Base-by-base conservation (phyloP, 306 rosid species). In the Comarum palustre region DNA sequence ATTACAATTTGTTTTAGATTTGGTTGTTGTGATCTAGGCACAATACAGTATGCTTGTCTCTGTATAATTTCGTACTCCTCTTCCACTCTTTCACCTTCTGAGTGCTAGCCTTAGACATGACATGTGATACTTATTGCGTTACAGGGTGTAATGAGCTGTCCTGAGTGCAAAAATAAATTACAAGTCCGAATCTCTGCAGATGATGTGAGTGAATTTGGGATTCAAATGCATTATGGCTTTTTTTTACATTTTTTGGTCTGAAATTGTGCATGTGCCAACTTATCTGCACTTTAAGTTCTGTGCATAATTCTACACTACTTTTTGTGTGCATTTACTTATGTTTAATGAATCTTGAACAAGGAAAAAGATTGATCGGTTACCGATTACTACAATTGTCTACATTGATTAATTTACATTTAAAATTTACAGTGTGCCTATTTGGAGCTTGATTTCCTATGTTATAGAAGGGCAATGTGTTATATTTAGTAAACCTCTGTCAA, bases 111-210 rank as follows among this genome's bases (percentile, higher is more conserved):
- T 32, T 72, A 59, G 42, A 64, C 25, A 72, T 72, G 81, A 72
- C 52, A 62, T 75, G 72, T 78, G 71, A 57, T 82, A 22, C 73
- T 76, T 78, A 34, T 48, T 74, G 50, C 82, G 22, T 34, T 79
- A 57, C 96, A 91, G 98, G 98, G 98, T 77, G 98, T 89, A 79
- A 94, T 94, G 98, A 52, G 85, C 68, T 91, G 98, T 78, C 85
- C 92, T 69, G 98, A 89, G 79, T 94, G 98, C 91, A 91, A 89
- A 71, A 75, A 87, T 84, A 94, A 92, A 81, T 81, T 94, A 47
- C 92, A 83, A 79, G 73, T 94, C 75, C 85, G 87, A 83, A 89
- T 94, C 74, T 94, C 98, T 45, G 92, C 93, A 50, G 98, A 91
- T 77, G 95, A 88, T 83, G 98, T 91, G 85, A 89, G 98, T 85